A percentile compares a stretch with the other conserved stretches of the same genome.
Evolutionary conservation across 2,329 filamentous ascomycete genomes (phyloP).

Genomic region (Colletotrichum sojae): DNA sequence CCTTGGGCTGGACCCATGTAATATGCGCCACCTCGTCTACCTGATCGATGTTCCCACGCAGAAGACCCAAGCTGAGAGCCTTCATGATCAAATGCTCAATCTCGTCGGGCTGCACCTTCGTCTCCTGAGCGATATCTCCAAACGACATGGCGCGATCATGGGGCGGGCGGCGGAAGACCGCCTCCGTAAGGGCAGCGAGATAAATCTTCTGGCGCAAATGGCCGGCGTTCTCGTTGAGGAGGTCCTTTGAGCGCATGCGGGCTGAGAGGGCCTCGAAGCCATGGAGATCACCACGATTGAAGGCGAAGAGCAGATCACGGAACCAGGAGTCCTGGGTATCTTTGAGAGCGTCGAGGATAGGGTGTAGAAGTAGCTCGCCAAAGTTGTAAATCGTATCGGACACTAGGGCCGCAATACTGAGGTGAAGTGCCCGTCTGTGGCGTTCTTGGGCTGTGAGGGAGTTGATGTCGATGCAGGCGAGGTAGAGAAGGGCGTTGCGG

Average conservation of each 20-base stretch:
- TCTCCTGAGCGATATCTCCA: conserved; percentile 88
- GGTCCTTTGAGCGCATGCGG: conserved; percentile 83
- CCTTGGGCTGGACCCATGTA: conserved; percentile 99
- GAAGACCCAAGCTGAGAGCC: conserved; percentile 91
- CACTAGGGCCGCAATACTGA: conserved; percentile 91
- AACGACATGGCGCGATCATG: conserved; percentile 97
- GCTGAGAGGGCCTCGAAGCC: conserved; percentile 88
- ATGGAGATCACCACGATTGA: conserved; percentile 93
- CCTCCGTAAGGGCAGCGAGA: conserved; percentile 94
- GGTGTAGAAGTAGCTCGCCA: conserved; percentile 96
- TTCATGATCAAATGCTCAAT: conserved; percentile 99
- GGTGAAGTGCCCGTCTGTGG: conserved; percentile 88
- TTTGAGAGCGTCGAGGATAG: conserved; percentile 87
- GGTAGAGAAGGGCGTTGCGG: conserved; percentile 96
- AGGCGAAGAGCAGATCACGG: conserved; percentile 95
- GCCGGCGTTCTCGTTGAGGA: conserved; percentile 83
- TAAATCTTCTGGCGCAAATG: conserved; percentile 99
- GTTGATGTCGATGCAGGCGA: conserved; percentile 91
- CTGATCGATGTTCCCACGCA: conserved; percentile 95
- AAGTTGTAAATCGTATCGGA: conserved; percentile 99
- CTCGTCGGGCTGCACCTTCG: conserved; percentile 89
- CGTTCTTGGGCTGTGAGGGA: conserved; percentile 82
- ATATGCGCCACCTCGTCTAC: conserved; percentile 95
- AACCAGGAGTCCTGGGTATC: conserved; percentile 87
- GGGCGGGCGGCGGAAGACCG: conserved; percentile 94